Evolutionary conservation across 805 yeast species (phyloP).

Genomic region (Schizosaccharomyces lindneri): DNA sequence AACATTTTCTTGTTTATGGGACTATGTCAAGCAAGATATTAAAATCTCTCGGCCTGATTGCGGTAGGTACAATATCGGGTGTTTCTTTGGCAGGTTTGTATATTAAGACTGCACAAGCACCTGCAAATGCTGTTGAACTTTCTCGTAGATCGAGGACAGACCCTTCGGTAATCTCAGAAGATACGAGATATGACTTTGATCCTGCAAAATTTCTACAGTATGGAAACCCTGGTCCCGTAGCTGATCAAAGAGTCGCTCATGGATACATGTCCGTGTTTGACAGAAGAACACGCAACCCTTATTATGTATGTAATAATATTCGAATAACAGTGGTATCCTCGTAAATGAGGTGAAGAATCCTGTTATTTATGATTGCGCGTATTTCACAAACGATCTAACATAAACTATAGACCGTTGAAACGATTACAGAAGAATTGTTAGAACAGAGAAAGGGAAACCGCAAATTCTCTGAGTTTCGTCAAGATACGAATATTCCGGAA

Average conservation of each 20-base stretch:
- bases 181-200: background rate
- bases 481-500: slow-evolving; percentile 60
- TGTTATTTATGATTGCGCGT: background rate
- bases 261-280: slow-evolving; percentile 77
- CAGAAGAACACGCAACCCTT: slow-evolving; percentile 63
- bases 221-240: slow-evolving; percentile 89
- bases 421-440: slow-evolving; percentile 52
- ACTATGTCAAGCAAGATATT: background rate
- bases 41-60: background rate
- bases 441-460: slow-evolving; percentile 39
- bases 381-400: background rate
- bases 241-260: slow-evolving; percentile 45
- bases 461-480: slow-evolving; percentile 57
- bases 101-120: background rate
- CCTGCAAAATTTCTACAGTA: slow-evolving; percentile 50
- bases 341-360: background rate
- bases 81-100: background rate
- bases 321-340: too few relatives aligned
- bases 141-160: background rate
- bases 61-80: background rate
- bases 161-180: background rate
- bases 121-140: background rate
- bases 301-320: slow-evolving; percentile 20
- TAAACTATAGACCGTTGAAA: slow-evolving; percentile 40
- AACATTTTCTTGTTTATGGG: too few relatives aligned